phyloP scores from a whole-genome alignment of 495 filamentous ascomycete genomes.

The Talaromyces stipitatus region DNA sequence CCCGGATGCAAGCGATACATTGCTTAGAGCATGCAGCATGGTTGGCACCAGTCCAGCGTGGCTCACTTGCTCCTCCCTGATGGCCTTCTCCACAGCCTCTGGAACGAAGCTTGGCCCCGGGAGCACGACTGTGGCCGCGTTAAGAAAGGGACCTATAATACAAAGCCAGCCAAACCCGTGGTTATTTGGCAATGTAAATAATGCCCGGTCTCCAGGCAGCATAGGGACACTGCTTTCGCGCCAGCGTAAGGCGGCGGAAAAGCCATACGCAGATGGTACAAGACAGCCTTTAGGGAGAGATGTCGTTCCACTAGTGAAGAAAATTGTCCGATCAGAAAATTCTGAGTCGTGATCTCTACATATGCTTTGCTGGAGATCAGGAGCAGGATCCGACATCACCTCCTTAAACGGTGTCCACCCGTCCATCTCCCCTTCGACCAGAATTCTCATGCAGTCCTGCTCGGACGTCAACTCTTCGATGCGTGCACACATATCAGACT shows the following conservation, averaged over 20 bases:
- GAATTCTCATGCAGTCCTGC: slow-evolving; percentile 7
- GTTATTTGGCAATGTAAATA: slow-evolving; percentile 24
- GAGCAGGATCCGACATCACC: slow-evolving; percentile 4
- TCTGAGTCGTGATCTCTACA: background rate
- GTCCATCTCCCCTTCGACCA: slow-evolving; percentile 8
- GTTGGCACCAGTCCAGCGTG: slow-evolving; percentile 28
- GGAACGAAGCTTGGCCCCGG: slow-evolving; percentile 22
- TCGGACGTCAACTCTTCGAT: slow-evolving; percentile 7
- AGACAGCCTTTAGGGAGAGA: slow-evolving; percentile 31
- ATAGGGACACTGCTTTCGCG: background rate
- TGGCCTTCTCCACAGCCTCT: slow-evolving; percentile 17
- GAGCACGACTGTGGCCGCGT: slow-evolving; percentile 23
- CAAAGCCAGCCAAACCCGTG: slow-evolving; percentile 29
- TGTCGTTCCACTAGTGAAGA: slow-evolving; percentile 39
- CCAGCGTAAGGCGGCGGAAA: slow-evolving; percentile 9
- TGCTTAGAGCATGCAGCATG: slow-evolving; percentile 19
- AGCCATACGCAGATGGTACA: background rate
- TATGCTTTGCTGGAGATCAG: background rate
- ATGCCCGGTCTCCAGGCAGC: slow-evolving; percentile 15
- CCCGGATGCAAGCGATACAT: slow-evolving; percentile 4
- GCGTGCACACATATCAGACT: background rate
- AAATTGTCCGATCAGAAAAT: slow-evolving; percentile 9
- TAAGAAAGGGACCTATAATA: slow-evolving; percentile 18
- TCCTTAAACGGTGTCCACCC: slow-evolving; percentile 10
- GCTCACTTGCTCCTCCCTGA: slow-evolving; percentile 20